Evolutionary conservation across 2,329 filamentous ascomycete species (phyloP), one percentile per base, ranked within the genome.

Genomic region (Colletotrichum liriopes): DNA sequence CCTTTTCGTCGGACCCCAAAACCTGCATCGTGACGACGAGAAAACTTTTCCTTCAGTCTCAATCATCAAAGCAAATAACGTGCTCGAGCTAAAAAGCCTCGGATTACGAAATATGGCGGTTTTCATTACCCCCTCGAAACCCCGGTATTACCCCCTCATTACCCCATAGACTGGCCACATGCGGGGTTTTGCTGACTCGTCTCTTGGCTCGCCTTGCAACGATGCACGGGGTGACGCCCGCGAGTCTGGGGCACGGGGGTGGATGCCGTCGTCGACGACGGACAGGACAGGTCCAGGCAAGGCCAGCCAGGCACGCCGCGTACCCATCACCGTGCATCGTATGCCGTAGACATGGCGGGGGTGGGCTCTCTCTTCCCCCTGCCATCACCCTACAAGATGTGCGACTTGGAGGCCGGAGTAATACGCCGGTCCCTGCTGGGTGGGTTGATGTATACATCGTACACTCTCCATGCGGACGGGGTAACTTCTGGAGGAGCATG

Each of bases 61-160:
- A 29, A 14, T 47, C 51, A 64, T 32, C 52, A 20, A 56, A 37
- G n/a, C 43, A 67, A 72, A 64, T 72, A 72, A 55, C 65, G 69
- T 72, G 69, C 65, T 72, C 45, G 59, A 69, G 59, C 69, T 69
- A 61, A 64, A 41, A 59, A 58, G 65, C 59, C n/a, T 69, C 58
- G 65, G 52, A 72, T 72, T 72, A 72, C 69, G 69, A 72, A 64
- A 72, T 72, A 64, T 54, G 59, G 52, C 51, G 58, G 69, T 72
- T 72, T 72, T 58, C 69, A 72, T 72, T 72, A 72, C 69, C 69
- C 69, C 69, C 39, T 72, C 65, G 32, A 72, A 72, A 72, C 69
- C 69, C 69, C 65, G 39, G 51, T 69, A 72, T 72, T 72, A 72
- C 68, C 68, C 68, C 68, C 68, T 67, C 68, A 71, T 71, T 71